Evolutionary conservation across 441 rosid species (phyloP).

Genomic region (Metrosideros polymorpha): DNA sequence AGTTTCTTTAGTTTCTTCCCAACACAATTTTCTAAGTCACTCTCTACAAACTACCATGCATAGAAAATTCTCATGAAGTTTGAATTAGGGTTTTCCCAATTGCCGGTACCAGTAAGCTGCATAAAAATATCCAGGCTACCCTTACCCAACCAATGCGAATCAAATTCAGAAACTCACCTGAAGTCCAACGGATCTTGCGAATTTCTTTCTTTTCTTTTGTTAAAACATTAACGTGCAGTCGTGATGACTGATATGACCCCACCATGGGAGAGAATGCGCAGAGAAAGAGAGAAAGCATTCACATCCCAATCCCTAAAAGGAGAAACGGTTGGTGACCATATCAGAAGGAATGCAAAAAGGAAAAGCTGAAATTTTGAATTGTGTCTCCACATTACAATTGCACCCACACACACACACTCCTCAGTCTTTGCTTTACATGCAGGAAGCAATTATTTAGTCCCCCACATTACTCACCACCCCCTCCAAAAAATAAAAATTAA

Average conservation of each 20-base stretch:
- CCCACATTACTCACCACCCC: slow-evolving; percentile 26
- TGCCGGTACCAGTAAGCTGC: neutral
- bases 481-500: slow-evolving; percentile 3
- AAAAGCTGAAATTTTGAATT: slow-evolving; percentile 53
- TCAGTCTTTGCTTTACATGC: slow-evolving; percentile 24
- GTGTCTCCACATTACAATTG: slow-evolving; percentile 16
- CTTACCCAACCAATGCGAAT: neutral
- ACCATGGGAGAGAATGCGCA: slow-evolving; percentile 19
- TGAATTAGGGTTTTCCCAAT: neutral
- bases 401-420: neutral
- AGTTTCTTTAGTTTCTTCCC: neutral
- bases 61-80: neutral
- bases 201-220: neutral
- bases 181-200: neutral
- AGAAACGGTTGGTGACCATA: slow-evolving; percentile 28
- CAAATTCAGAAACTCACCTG: neutral
- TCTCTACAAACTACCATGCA: neutral
- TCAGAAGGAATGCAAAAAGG: slow-evolving; percentile 12
- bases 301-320: slow-evolving; percentile 8
- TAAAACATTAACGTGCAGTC: neutral
- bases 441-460: slow-evolving; percentile 49
- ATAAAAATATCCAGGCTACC: neutral
- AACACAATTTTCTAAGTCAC: neutral
- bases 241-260: slow-evolving; percentile 13
- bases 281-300: slow-evolving; percentile 12